phyloP scores from a whole-genome alignment of 2,329 filamentous ascomycete genomes.

The Clarireedia monteithiana region DNA sequence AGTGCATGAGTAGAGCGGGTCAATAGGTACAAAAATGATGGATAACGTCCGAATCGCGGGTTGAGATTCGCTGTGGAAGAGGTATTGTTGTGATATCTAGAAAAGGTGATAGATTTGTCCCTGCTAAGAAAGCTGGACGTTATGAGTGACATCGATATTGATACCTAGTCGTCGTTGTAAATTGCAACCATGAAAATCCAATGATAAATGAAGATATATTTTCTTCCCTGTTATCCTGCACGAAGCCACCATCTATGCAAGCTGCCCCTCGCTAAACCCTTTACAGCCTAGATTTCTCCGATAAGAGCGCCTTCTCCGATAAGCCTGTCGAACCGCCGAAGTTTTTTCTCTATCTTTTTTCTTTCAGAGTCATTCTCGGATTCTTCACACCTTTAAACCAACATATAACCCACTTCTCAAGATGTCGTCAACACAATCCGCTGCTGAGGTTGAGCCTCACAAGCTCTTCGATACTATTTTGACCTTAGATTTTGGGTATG shows the following conservation, averaged over 20 bases:
- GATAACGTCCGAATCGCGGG: too few relatives aligned
- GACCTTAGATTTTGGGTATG: constrained; percentile 58
- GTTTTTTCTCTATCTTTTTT: neutral
- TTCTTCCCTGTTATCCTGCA: neutral
- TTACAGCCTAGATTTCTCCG: neutral
- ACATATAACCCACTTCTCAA: neutral
- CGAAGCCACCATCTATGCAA: neutral
- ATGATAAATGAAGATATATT: too few relatives aligned
- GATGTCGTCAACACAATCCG: neutral
- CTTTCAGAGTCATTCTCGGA: neutral
- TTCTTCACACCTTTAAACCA: neutral
- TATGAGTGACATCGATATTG: too few relatives aligned
- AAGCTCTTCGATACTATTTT: constrained; percentile 48
- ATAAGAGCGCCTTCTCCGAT: neutral
- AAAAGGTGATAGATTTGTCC: too few relatives aligned
- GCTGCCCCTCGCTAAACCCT: neutral
- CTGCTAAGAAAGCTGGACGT: too few relatives aligned
- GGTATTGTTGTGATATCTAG: too few relatives aligned
- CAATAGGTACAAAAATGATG: too few relatives aligned
- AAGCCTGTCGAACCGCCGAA: neutral
- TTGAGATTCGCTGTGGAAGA: too few relatives aligned
- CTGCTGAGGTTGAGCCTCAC: constrained; percentile 18
- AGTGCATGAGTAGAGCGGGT: too few relatives aligned
- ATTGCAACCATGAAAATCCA: too few relatives aligned
- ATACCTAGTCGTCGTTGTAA: too few relatives aligned